Evolutionary conservation across 805 yeast species (phyloP), one percentile per base, ranked within the genome.

Genomic region (Kodamaea sagamina): DNA sequence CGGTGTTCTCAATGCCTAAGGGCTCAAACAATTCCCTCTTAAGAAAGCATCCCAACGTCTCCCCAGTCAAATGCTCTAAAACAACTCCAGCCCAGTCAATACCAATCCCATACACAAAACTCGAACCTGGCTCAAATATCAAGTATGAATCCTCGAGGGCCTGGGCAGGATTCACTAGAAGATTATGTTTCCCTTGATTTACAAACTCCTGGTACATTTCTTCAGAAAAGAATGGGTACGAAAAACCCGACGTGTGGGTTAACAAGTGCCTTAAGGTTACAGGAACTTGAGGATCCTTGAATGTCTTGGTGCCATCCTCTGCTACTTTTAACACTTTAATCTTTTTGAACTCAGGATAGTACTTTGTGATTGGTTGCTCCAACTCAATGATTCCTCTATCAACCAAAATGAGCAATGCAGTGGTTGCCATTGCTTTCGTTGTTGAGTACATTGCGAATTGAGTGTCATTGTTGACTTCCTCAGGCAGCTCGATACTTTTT

Each of bases 11-110:
- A 26, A 39, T 39, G 9, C 25, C 72, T 8, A 59, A 55, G 12
- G 65, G 66, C 18, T 59, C 59, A 47, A 68, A 69, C 1, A 70
- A 41, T n/a, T 55, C 47, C 34, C 58, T 51, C 16, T 59, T 45
- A 31, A 70, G 46, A 44, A 55, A 68, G n/a, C 58, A 59, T 1
- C 70, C 66, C 11, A 70, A 50, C 18, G 43, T 54, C 49, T 54
- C 42, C 1, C 71, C 71, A 4, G 69, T 48, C 4, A 70, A 48
- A 9, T 54, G 58, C 43, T 67, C 63, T 12, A 70, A 53, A 3
- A 68, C 48, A 15, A 62, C 47, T 1, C 75, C 75, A 5, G 63
- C 57, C 67, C 71, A 65, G 47, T 70, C 75, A 18, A 52, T 51
- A 26, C 59, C 57, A 42, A 61, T 63, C 7, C 75, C 74, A 44